Conservation (phyloP, 2,329 filamentous ascomycete species). For the Epichloe gansuensis region DNA sequence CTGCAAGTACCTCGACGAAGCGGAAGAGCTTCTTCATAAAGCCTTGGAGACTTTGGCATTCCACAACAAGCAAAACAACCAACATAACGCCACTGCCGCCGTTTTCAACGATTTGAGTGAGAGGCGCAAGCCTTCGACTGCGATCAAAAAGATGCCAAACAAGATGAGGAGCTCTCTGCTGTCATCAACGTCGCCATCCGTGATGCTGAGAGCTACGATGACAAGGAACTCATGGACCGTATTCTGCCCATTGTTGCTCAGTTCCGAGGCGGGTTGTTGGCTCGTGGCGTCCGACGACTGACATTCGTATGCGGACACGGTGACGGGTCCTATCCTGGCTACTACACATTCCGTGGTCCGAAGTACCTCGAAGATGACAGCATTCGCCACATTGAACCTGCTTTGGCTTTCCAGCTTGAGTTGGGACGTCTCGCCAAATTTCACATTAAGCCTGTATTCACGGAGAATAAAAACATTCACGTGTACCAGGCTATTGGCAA, state of each 20-base stretch:
- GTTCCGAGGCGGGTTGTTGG: conserved; percentile 71
- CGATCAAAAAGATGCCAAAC: conserved; percentile 18
- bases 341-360: conserved; percentile 96
- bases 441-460: conserved; percentile 96
- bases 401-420: conserved; percentile 96
- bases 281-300: conserved; percentile 73
- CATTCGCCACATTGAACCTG: conserved; percentile 94
- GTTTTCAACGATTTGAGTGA: conserved; percentile 61
- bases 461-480: conserved; percentile 97
- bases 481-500: conserved; percentile 96
- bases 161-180: conserved; percentile 71
- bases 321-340: conserved; percentile 88
- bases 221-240: conserved; percentile 66
- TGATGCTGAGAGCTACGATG: conserved; percentile 73
- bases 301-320: conserved; percentile 95
- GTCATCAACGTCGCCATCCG: conserved; percentile 88
- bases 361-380: conserved; percentile 81
- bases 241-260: conserved; percentile 66
- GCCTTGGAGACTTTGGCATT: conserved; percentile 74
- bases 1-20: conserved; percentile 86
- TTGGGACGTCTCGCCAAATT: conserved; percentile 90
- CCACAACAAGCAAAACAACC: conserved; percentile 43
- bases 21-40: conserved; percentile 72
- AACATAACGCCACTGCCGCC: conserved; percentile 38
- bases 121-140: conserved; percentile 46